Base-by-base conservation (phyloP, 768 basidiomycete genomes). In the Psilocybe tampanensis region DNA sequence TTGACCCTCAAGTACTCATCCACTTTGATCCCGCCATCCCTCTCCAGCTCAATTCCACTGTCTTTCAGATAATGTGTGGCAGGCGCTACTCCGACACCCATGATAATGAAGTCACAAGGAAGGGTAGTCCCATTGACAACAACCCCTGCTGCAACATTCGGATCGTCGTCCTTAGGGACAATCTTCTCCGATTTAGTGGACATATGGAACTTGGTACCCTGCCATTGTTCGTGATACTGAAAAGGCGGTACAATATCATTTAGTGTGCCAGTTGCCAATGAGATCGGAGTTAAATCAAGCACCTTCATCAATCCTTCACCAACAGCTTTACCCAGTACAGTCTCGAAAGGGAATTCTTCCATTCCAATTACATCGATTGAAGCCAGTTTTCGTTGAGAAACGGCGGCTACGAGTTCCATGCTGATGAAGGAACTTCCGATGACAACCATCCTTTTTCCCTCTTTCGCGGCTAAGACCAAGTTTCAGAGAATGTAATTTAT, bases 361-460 rank as follows among this genome's bases (percentile, higher is more conserved):
- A 86, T 87, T 1, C 93, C 94, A 52, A 97, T 82, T 58, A 96
- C 86, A 60, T 91, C 86, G 43, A 95, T 86, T 26, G 87, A 89
- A 12, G 88, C 88, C 19, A 93, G 86, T 61, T 89, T 88, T 52
- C 89, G 85, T 63, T 85, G 86, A 8, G 84, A 71, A 2, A 90
- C 72, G 0, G 92, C 89, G n/a, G 77, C 80, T 7, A 92, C 92
- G n/a, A 94, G 76, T 69, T 95, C 92, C 92, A 97, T 92, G 54
- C 89, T 86, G 64, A 97, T 97, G 75, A 95, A 97, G 13, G 89
- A 92, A 48, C 86, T 89, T 2, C 95, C 95, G 60, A 96, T 88
- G 12, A 95, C 82, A 29, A 94, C 92, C 57, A 89, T 70, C 47
- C 78, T 78, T 71, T 93, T 90, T 32, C 89, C 88, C 61, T 91